Percentiles rank a stretch among this genome's conserved stretches.
Conservation (phyloP, 208 protist species). For the Leishmania gerbilli region DNA sequence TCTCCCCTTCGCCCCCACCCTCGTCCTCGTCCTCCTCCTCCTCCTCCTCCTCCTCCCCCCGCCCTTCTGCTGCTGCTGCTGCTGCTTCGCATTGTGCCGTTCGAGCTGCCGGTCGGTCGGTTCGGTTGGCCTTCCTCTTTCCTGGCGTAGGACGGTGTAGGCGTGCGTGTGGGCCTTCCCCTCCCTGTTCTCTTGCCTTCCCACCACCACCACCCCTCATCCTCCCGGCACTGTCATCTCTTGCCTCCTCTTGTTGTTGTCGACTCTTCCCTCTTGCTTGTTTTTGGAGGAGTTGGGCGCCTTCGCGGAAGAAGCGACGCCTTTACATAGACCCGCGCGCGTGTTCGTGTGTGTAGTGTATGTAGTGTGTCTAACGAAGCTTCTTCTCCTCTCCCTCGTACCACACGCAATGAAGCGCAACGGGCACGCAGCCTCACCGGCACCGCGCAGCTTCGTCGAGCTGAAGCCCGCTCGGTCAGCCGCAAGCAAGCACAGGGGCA, state of each 20-base stretch:
- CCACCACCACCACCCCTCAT: too few species aligned
- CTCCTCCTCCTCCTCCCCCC: too few species aligned
- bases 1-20: not conserved
- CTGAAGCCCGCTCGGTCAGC: slow-evolving; percentile 9
- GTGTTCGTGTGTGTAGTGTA: not conserved
- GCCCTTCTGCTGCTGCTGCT: too few species aligned
- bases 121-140: too few species aligned
- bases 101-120: not conserved
- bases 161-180: not conserved
- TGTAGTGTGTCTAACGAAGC: not conserved
- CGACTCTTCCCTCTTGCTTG: not conserved
- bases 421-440: slow-evolving; percentile 2
- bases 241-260: too few species aligned
- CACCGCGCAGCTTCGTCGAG: slow-evolving; percentile 23
- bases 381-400: not conserved
- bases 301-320: too few species aligned
- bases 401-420: slow-evolving; percentile 18
- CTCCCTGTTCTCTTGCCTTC: not conserved
- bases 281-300: too few species aligned
- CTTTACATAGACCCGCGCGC: too few species aligned
- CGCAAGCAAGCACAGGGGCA: not conserved
- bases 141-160: not conserved
- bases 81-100: not conserved
- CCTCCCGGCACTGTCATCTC: too few species aligned
- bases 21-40: not conserved